Evolutionary conservation across 2,329 filamentous ascomycete species (phyloP).

Genomic region (Venturia oleaginea): DNA sequence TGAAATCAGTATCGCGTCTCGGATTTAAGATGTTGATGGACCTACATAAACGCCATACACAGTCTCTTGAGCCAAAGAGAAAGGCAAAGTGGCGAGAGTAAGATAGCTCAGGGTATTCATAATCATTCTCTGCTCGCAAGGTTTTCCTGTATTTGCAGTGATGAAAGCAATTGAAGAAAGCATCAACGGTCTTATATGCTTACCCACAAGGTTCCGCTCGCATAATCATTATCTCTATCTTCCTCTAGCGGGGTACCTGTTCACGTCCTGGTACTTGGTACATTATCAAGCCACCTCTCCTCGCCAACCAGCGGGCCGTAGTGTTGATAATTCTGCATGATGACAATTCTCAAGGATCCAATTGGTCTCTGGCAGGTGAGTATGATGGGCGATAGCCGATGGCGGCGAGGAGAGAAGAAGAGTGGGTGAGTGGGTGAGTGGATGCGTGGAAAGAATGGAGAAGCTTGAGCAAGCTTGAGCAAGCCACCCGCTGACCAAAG

Average conservation of each 20-base stretch:
- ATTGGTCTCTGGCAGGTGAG: background rate
- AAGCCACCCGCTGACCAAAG: background rate
- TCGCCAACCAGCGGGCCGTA: background rate
- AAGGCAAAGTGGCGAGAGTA: constrained; percentile 32
- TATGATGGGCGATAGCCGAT: no score
- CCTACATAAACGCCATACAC: constrained; percentile 12
- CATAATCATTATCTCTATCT: background rate
- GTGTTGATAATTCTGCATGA: background rate
- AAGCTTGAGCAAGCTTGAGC: background rate
- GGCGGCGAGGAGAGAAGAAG: background rate
- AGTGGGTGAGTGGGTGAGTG: background rate
- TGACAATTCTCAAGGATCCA: background rate
- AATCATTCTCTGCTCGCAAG: background rate
- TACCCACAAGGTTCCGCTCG: background rate
- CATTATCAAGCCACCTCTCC: background rate
- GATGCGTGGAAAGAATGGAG: no score
- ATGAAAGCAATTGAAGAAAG: background rate
- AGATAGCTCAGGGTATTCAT: constrained; percentile 17
- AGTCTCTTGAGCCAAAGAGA: constrained; percentile 22
- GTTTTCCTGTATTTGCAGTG: background rate
- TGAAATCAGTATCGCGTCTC: background rate
- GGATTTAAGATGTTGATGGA: background rate
- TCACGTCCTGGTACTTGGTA: background rate
- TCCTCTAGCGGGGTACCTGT: background rate
- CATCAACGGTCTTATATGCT: background rate